Evolutionary conservation across 129 eudicot species (phyloP).

Genomic region (Deinandra increscens): DNA sequence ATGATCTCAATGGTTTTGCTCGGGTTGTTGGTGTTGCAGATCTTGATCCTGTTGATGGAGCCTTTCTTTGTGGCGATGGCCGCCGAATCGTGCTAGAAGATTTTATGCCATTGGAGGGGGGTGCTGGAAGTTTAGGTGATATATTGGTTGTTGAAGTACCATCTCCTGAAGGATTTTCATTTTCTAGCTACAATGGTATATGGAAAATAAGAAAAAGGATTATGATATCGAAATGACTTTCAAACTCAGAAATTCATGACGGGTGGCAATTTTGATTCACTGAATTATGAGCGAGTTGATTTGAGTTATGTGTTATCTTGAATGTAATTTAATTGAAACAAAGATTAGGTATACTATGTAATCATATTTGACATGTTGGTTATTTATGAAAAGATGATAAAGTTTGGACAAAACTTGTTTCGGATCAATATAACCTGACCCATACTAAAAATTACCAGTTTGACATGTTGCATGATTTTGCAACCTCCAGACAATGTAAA

Average conservation of each 20-base stretch:
- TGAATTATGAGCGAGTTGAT: background rate
- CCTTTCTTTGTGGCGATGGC: slow-evolving; percentile 50
- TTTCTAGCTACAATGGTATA: slow-evolving; percentile 44
- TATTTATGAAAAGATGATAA: background rate
- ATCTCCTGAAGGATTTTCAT: slow-evolving; percentile 37
- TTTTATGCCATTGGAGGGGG: slow-evolving; percentile 34
- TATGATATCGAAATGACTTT: slow-evolving; percentile 4
- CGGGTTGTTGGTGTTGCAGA: slow-evolving; percentile 1
- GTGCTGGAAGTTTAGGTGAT: slow-evolving; percentile 34
- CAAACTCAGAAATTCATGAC: background rate
- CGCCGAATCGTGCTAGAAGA: slow-evolving; percentile 45
- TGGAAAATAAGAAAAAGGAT: background rate
- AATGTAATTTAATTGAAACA: background rate
- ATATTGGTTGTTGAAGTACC: slow-evolving; percentile 29
- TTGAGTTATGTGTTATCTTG: background rate
- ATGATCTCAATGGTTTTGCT: slow-evolving; percentile 50
- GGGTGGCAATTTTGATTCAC: background rate
- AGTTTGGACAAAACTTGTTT: background rate
- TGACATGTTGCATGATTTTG: background rate
- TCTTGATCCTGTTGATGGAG: slow-evolving; percentile 29
- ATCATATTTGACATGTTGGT: background rate
- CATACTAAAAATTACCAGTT: background rate
- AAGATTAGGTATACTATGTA: background rate
- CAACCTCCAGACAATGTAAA: background rate
- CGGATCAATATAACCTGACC: background rate